Conservation (phyloP, 148 eudicot species). For the Nyssa sinensis region DNA sequence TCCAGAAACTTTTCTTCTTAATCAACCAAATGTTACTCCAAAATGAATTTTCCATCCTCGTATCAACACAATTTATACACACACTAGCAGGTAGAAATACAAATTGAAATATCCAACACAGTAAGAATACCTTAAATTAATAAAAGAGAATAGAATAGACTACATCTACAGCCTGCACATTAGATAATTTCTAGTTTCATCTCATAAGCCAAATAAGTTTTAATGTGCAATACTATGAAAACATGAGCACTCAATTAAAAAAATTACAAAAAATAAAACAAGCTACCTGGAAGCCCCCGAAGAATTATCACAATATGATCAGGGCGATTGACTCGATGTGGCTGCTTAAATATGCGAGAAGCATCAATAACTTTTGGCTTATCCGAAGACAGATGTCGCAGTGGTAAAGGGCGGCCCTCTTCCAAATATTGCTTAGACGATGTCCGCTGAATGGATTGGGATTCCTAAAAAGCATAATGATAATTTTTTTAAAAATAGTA, state of each 20-base stretch:
- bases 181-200: not conserved
- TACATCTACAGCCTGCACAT: no score
- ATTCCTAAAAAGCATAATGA: slow-evolving; percentile 38
- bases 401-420: slow-evolving; percentile 37
- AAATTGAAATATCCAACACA: not conserved
- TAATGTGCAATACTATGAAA: not conserved
- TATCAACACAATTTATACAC: not conserved
- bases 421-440: slow-evolving; percentile 34
- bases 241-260: not conserved
- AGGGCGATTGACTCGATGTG: slow-evolving; percentile 83
- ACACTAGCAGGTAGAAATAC: not conserved
- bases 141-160: not conserved
- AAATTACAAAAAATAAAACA: not conserved
- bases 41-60: not conserved
- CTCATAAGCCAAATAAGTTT: not conserved
- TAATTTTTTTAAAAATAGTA: not conserved
- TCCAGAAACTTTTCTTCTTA: not conserved
- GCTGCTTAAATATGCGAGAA: slow-evolving; percentile 72
- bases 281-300: slow-evolving; percentile 92
- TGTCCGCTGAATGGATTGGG: slow-evolving; percentile 31
- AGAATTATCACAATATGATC: slow-evolving; percentile 93
- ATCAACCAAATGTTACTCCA: not conserved
- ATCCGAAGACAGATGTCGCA: slow-evolving; percentile 30
- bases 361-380: slow-evolving; percentile 67
- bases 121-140: not conserved